phyloP scores from a whole-genome alignment of 495 filamentous ascomycete species.

The Neurospora sp. region DNA sequence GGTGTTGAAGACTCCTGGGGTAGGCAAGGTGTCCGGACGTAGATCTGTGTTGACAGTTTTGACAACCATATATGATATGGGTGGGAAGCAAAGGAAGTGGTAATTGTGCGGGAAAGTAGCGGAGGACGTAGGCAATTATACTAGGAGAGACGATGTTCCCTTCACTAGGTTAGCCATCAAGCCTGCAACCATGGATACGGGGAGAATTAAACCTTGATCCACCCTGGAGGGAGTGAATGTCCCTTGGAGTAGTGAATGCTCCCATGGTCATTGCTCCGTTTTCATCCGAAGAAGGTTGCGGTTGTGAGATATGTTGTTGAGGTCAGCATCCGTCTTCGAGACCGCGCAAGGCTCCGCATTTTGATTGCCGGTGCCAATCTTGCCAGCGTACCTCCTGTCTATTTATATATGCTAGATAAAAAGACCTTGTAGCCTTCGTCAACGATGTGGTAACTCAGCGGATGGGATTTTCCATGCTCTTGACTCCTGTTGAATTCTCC shows the following conservation, averaged over 20 bases:
- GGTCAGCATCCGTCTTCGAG: not conserved
- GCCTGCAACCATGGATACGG: not conserved
- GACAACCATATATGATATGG: not conserved
- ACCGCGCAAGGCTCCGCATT: not conserved
- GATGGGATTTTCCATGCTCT: not conserved
- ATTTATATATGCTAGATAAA: too few species aligned
- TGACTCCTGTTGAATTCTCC: too few species aligned
- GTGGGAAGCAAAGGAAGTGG: not conserved
- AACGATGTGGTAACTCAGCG: not conserved
- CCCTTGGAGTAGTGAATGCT: not conserved
- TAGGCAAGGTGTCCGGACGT: not conserved
- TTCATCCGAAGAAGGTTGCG: not conserved
- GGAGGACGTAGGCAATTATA: not conserved
- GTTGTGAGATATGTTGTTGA: not conserved
- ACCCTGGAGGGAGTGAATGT: not conserved
- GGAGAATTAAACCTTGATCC: not conserved
- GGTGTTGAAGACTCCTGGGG: not conserved
- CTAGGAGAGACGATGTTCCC: not conserved
- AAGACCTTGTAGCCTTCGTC: too few species aligned
- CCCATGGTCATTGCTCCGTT: not conserved
- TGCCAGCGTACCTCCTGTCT: too few species aligned
- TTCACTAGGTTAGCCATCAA: not conserved
- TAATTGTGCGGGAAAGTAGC: not conserved
- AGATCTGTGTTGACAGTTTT: not conserved
- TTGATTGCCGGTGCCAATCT: not conserved